phyloP scores from a whole-genome alignment of 139 green algal species.

The Klebsormidium nitens region DNA sequence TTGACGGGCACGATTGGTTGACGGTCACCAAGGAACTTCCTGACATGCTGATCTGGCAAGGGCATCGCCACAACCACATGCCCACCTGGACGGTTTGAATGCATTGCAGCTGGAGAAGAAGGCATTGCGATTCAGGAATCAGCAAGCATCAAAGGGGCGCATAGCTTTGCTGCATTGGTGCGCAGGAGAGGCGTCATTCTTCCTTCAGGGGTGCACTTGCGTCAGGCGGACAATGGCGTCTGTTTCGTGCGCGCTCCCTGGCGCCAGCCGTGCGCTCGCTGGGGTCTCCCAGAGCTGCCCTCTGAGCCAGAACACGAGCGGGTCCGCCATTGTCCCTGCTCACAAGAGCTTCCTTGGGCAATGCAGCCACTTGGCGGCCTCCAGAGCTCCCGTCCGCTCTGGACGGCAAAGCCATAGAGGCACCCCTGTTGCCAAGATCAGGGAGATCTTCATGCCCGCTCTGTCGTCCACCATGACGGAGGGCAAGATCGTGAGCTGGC shows the following conservation, averaged over 20 bases:
- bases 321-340: neutral
- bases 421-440: constrained; percentile 46
- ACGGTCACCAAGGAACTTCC: too few relatives aligned
- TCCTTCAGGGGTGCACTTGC: too few relatives aligned
- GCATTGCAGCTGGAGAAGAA: too few relatives aligned
- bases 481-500: constrained; percentile 89
- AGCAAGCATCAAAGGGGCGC: too few relatives aligned
- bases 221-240: neutral
- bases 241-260: neutral
- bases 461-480: constrained; percentile 82
- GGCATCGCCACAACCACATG: too few relatives aligned
- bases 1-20: too few relatives aligned
- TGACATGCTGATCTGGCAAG: too few relatives aligned
- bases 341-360: neutral
- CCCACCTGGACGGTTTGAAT: too few relatives aligned
- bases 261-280: neutral
- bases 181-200: too few relatives aligned
- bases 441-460: constrained; percentile 96
- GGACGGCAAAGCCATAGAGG: neutral
- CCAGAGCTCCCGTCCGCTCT: neutral
- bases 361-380: neutral
- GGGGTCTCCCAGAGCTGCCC: neutral
- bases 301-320: too few relatives aligned
- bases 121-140: too few relatives aligned
- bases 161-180: too few relatives aligned